These are phyloP conservation scores for Pseudocercospora musae DNA, from an alignment of 2,329 filamentous ascomycete species.

Conservation along the genomic window DNA sequence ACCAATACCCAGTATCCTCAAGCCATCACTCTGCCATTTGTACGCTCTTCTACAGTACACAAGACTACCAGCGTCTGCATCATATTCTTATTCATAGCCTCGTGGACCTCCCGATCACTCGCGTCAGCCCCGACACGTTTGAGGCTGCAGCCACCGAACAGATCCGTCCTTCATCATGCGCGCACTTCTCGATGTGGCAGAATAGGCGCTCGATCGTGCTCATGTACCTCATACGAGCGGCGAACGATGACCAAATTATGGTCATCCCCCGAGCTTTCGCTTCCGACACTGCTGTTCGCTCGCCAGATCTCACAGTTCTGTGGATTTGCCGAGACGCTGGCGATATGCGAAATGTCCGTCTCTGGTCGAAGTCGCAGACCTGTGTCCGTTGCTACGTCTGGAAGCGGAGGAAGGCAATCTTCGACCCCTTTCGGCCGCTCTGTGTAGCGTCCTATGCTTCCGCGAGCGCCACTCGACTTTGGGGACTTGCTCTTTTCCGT, in stretches of 20 bases:
- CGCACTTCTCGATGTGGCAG: conserved; percentile 6
- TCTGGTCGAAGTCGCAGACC: conserved; percentile 24
- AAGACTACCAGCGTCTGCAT: conserved; percentile 3
- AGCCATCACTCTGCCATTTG: not conserved
- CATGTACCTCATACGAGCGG: conserved; percentile 24
- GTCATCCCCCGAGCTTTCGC: conserved; percentile 18
- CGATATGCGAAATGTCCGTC: conserved; percentile 6
- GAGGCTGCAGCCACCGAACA: not conserved
- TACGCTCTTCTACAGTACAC: not conserved
- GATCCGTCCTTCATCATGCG: conserved; percentile 12
- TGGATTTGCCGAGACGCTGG: not conserved
- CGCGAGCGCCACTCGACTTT: conserved; percentile 4
- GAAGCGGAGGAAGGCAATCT: not conserved
- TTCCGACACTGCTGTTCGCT: conserved; percentile 16
- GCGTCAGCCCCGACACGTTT: not conserved
- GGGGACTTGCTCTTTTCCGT: conserved; percentile 17
- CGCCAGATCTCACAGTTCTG: not conserved
- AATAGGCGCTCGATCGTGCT: conserved; percentile 26
- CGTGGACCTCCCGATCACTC: not conserved
- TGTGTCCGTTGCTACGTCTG: not conserved
- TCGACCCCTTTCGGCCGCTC: conserved; percentile 1
- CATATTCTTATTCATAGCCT: not conserved
- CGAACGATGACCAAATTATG: conserved; percentile 30
- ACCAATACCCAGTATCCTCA: not conserved
- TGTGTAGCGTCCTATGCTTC: not conserved